Percentiles rank a stretch among this genome's conserved stretches.
Evolutionary conservation across 495 filamentous ascomycete species (phyloP).

Genomic region (Talaromyces nanjingensis): DNA sequence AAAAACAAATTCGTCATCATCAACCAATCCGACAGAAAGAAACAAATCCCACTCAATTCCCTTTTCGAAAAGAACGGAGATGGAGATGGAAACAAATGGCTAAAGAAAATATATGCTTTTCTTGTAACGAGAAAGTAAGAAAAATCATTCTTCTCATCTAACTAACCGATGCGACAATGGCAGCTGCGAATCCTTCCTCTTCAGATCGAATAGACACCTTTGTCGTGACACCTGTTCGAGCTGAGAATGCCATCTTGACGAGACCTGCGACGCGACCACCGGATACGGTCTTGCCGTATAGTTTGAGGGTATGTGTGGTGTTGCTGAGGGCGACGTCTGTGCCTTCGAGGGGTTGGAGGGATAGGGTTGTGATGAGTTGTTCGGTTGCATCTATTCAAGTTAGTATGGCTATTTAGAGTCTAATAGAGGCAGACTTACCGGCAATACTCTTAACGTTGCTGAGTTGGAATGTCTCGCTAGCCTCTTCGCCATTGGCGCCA

Average conservation of each 20-base stretch:
- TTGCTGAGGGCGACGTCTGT: constrained; percentile 81
- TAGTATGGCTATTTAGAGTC: no score
- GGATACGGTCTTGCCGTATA: constrained; percentile 90
- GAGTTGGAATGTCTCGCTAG: constrained; percentile 85
- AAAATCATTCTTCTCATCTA: constrained; percentile 30
- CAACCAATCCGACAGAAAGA: not conserved
- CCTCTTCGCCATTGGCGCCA: constrained; percentile 79
- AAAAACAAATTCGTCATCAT: constrained; percentile 1
- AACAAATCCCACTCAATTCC: constrained; percentile 4
- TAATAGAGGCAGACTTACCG: no score
- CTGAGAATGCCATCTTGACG: constrained; percentile 88
- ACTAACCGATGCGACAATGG: constrained; percentile 78
- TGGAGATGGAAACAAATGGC: not conserved
- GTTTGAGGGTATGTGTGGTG: constrained; percentile 88
- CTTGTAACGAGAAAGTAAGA: not conserved
- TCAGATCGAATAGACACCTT: constrained; percentile 89
- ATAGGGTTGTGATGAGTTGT: constrained; percentile 76
- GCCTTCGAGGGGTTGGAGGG: constrained; percentile 88
- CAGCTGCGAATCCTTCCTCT: constrained; percentile 81
- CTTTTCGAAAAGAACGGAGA: not conserved
- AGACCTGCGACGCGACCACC: constrained; percentile 84
- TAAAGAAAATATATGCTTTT: constrained; percentile 3
- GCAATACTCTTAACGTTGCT: constrained; percentile 85
- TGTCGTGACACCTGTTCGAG: constrained; percentile 86
- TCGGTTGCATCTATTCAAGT: constrained; percentile 75